Evolutionary conservation across 306 rosid genomes (phyloP), one percentile per base, ranked within the genome.

Genomic region (Cercis canadensis): DNA sequence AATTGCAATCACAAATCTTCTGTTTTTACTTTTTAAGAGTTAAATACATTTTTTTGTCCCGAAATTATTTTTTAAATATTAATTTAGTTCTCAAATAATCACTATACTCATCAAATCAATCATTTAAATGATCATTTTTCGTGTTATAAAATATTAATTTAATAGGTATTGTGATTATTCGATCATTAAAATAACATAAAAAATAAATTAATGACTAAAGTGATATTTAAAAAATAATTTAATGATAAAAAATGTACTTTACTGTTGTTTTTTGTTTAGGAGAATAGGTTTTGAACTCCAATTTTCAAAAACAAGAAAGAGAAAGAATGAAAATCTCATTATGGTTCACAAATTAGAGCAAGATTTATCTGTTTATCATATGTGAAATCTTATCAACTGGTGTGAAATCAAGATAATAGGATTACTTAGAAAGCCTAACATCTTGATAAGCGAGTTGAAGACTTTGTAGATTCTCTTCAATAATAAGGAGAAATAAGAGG

Each of bases 11-110:
- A 36, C 13, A 53, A 12, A 33, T 43, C 6, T 43, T 65, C 50
- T 55, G 59, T 45, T 63, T 41, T 64, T 54, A 41, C 24, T 43
- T 31, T n/a, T n/a, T n/a, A n/a, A n/a, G n/a, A n/a, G n/a, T n/a
- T n/a, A n/a, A n/a, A n/a, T n/a, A n/a, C n/a, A n/a, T n/a, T n/a
- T n/a, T n/a, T n/a, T n/a, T n/a, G n/a, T n/a, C n/a, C n/a, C n/a
- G n/a, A n/a, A n/a, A n/a, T n/a, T n/a, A n/a, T n/a, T n/a, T n/a
- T n/a, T n/a, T n/a, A n/a, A n/a, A n/a, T n/a, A n/a, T n/a, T n/a
- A n/a, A n/a, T n/a, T n/a, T n/a, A n/a, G n/a, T n/a, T n/a, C n/a
- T n/a, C n/a, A n/a, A n/a, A n/a, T n/a, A n/a, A n/a, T n/a, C n/a
- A n/a, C n/a, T n/a, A n/a, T n/a, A n/a, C n/a, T n/a, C n/a, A n/a